A percentile compares a stretch with the other conserved stretches of the same genome.
Evolutionary conservation across 2,329 filamentous ascomycete genomes (phyloP).

Genomic region (Xylariaceae sp.): DNA sequence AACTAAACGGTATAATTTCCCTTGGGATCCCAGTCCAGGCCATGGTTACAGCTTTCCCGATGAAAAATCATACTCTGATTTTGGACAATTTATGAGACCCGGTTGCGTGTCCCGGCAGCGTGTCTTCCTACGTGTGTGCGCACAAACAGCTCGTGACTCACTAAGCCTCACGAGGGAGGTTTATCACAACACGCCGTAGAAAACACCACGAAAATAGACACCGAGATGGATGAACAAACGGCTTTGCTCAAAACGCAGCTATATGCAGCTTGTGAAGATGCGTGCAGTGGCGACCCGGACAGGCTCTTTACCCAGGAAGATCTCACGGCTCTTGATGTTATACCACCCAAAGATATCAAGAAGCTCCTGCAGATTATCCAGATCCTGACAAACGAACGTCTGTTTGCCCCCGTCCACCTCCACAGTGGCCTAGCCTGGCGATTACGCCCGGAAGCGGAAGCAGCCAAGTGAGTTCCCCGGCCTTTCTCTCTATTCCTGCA

Average conservation of each 20-base stretch:
- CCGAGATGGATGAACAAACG: constrained; percentile 27
- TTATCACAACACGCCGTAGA: constrained; percentile 1
- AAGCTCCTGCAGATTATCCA: constrained; percentile 53
- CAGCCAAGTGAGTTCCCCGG: constrained; percentile 47
- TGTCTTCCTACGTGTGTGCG: constrained; percentile 17
- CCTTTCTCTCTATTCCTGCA: not conserved
- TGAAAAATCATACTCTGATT: not conserved
- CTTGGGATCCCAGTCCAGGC: too few relatives aligned
- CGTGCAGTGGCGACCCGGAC: constrained; percentile 35
- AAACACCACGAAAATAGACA: constrained; percentile 1
- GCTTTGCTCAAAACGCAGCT: constrained; percentile 48
- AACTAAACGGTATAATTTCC: too few relatives aligned
- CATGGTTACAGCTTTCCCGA: not conserved
- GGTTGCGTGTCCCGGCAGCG: constrained; percentile 12
- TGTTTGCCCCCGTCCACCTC: constrained; percentile 47
- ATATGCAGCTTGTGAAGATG: constrained; percentile 50
- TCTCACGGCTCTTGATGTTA: constrained; percentile 50
- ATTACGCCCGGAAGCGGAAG: constrained; percentile 54
- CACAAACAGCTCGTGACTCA: constrained; percentile 11
- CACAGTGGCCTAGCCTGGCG: constrained; percentile 48
- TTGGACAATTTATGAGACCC: not conserved
- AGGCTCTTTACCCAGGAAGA: constrained; percentile 55
- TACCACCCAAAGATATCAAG: constrained; percentile 51
- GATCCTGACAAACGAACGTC: constrained; percentile 53
- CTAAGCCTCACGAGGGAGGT: too few relatives aligned